These are phyloP conservation scores for Phlebopus sp. DNA, from an alignment of 1,284 basidiomycete genomes.

Conservation along the genomic window DNA sequence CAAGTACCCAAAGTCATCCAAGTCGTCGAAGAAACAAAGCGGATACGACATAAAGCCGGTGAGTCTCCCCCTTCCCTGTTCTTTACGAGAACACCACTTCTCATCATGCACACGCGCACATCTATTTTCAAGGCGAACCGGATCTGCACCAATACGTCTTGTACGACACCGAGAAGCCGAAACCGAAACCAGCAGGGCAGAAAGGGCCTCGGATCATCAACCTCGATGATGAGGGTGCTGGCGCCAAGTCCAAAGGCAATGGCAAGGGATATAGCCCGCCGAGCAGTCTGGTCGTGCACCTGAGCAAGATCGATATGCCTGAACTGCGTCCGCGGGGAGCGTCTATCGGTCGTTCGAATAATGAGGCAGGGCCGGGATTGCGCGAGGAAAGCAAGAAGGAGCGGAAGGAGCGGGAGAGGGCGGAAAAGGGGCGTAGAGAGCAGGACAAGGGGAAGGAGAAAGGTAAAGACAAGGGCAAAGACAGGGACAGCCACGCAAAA, in stretches of 20 bases:
- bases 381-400: slow-evolving; percentile 13
- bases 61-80: too few species aligned
- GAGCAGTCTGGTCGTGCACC: slow-evolving; percentile 61
- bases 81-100: too few species aligned
- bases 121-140: slow-evolving; percentile 63
- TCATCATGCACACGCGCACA: too few species aligned
- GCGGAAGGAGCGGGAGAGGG: slow-evolving; percentile 23
- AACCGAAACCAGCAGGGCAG: too few species aligned
- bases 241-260: slow-evolving; percentile 41
- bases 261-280: slow-evolving; percentile 60
- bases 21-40: slow-evolving; percentile 76
- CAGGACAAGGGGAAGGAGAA: slow-evolving; percentile 25
- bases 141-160: slow-evolving; percentile 78
- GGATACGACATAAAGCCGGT: slow-evolving; percentile 71
- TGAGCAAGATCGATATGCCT: slow-evolving; percentile 82
- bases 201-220: slow-evolving; percentile 69
- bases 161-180: slow-evolving; percentile 48
- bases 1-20: slow-evolving; percentile 76
- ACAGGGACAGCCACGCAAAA: background rate
- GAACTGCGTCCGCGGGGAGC: slow-evolving; percentile 58
- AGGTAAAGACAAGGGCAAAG: slow-evolving; percentile 22
- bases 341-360: background rate
- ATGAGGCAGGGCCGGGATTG: slow-evolving; percentile 1
- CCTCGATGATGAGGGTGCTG: slow-evolving; percentile 57
- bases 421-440: slow-evolving; percentile 17